Evolutionary conservation across 805 yeast genomes (phyloP).

Genomic region (Ogataea paradorogensis): DNA sequence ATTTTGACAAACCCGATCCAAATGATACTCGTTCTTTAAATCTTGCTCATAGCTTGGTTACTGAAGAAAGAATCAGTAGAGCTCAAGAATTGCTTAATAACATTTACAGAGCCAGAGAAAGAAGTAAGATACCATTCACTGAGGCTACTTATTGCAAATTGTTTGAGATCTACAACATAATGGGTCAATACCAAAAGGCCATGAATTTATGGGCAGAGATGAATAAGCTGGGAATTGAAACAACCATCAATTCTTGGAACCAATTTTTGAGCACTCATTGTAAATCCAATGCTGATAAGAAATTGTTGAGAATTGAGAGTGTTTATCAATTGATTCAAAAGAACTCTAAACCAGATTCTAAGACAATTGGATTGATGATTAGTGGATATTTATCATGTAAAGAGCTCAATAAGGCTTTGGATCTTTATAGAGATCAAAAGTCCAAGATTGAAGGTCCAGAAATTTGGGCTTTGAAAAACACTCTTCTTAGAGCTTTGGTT

Average conservation of each 20-base stretch:
- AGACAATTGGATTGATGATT: constrained; percentile 47
- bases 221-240: constrained; percentile 32
- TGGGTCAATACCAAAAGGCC: constrained; percentile 36
- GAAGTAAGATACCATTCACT: constrained; percentile 34
- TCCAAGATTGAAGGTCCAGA: constrained; percentile 33
- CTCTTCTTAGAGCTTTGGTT: constrained; percentile 44
- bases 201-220: constrained; percentile 51
- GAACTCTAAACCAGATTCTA: constrained; percentile 43
- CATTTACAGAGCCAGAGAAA: constrained; percentile 22
- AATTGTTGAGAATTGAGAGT: constrained; percentile 38
- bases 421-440: constrained; percentile 34
- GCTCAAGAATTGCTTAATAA: constrained; percentile 11
- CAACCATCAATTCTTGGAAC: constrained; percentile 51
- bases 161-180: constrained; percentile 45
- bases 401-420: constrained; percentile 41
- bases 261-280: constrained; percentile 42
- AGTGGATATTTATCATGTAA: constrained; percentile 44
- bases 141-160: constrained; percentile 41
- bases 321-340: constrained; percentile 30
- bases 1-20: constrained; percentile 18
- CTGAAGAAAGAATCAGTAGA: background rate
- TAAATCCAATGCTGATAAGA: constrained; percentile 25
- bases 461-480: constrained; percentile 41
- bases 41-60: background rate
- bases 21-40: constrained; percentile 10